Base-by-base conservation (phyloP, 495 filamentous ascomycete genomes). In the Xylaria scruposa region DNA sequence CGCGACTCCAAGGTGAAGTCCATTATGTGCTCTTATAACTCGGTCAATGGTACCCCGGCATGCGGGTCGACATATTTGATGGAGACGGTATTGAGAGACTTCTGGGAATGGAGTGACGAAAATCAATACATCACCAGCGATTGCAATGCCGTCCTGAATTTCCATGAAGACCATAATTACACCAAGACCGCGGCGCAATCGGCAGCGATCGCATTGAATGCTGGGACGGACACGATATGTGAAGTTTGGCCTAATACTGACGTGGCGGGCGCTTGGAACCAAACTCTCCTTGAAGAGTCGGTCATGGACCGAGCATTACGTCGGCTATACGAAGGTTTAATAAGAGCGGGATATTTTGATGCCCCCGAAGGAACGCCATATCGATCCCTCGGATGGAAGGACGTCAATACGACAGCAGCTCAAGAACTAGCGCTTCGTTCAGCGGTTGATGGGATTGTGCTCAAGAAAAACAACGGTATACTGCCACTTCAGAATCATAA, bases 11-110 rank as follows among this genome's bases (percentile, higher is more conserved):
- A 87, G 54, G 88, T 87, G 7, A 80, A 85, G 68, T 87, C 85
- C 56, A 78, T 89, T n/a, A 90, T 91, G 89, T 89, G 88, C 66
- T 87, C 86, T 3, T 91, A 91, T 75, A 90, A 90, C 74, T 81
- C 88, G 1, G 86, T 91, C 24, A 90, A 90, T 56, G 89, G 89
- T 1, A 83, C 88, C 1, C 89, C 89, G 0, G 83, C 84, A 36
- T 89, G 87, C 53, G 83, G 86, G 5, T 86, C 88, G 64, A 78
- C 83, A 1, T 91, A 87, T 74, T 78, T 90, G 24, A 83, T 91
- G 0, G 83, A 90, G 71, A 88, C 85, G 0, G 79, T 91, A 21
- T 81, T 91, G 0, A 84, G 89, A 12, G 86, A 88, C 38, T 66
- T 84, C 74, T 89, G 84, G 83, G 79, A 79, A 31, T 88, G 84